Percentiles rank a stretch among this genome's conserved stretches.
Conservation (phyloP, 768 basidiomycete genomes). For the Russula earlei region DNA sequence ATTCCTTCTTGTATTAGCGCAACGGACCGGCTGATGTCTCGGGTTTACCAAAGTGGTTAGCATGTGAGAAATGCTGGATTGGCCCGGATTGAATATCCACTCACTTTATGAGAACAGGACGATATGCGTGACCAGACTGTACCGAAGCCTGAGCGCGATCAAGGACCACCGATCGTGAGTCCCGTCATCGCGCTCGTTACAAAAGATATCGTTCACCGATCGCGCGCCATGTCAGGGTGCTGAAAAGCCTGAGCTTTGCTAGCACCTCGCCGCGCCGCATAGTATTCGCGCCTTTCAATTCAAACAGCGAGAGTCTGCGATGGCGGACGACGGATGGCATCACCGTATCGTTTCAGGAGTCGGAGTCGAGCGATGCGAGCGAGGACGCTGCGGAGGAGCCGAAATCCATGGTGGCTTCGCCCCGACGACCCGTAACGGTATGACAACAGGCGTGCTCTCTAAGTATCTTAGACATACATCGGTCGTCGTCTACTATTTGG, state of each 20-base stretch:
- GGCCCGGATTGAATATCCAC: background rate
- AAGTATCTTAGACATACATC: background rate
- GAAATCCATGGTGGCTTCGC: too few relatives aligned
- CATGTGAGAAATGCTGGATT: background rate
- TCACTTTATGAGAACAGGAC: constrained; percentile 1
- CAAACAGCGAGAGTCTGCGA: background rate
- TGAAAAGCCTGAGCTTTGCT: background rate
- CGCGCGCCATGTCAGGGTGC: background rate
- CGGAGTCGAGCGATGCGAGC: background rate
- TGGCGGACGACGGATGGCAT: too few relatives aligned
- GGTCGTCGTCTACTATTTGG: constrained; percentile 27
- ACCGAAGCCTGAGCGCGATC: background rate
- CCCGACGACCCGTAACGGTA: background rate
- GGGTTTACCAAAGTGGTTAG: background rate
- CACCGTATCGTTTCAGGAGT: background rate
- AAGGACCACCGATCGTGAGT: background rate
- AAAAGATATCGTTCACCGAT: background rate
- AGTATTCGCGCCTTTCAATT: background rate
- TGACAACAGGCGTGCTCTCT: background rate
- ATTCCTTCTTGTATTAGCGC: background rate
- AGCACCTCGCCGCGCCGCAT: background rate
- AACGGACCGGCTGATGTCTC: background rate
- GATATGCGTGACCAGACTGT: constrained; percentile 12
- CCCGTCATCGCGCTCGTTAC: background rate
- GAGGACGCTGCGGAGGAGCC: background rate